Percentiles rank a stretch among this genome's conserved stretches.
These are phyloP conservation scores for Ceratobasidium sp. DNA, from an alignment of 1,284 basidiomycete genomes.

Conservation along the genomic window DNA sequence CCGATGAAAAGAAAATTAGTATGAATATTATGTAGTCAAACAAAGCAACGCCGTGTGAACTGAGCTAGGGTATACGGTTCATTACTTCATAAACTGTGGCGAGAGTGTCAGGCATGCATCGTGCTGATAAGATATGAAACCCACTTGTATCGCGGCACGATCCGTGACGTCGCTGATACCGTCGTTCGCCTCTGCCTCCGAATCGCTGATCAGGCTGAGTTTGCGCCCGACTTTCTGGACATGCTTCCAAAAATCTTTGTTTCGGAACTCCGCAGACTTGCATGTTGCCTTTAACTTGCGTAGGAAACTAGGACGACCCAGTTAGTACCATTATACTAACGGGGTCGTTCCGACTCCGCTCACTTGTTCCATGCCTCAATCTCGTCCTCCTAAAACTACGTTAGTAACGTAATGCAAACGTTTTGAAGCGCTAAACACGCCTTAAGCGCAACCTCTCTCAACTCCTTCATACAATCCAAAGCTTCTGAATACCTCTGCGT, in stretches of 20 bases:
- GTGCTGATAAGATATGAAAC: neutral
- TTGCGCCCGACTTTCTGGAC: conserved; percentile 62
- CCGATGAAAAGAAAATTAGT: conserved; percentile 16
- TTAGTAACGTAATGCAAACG: neutral
- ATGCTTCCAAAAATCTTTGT: conserved; percentile 70
- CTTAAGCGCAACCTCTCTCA: conserved; percentile 73
- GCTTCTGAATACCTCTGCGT: conserved; percentile 71
- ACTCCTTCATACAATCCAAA: conserved; percentile 72
- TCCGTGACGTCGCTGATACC: conserved; percentile 42
- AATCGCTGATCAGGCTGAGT: conserved; percentile 69
- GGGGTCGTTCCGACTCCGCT: conserved; percentile 49
- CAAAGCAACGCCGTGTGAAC: neutral
- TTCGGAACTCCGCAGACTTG: conserved; percentile 61
- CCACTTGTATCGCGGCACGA: conserved; percentile 33
- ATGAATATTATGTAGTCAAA: conserved; percentile 31
- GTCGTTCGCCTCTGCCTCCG: conserved; percentile 61
- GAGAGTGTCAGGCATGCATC: neutral
- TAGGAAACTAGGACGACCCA: conserved; percentile 63
- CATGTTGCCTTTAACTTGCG: conserved; percentile 66
- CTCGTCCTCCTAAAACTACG: conserved; percentile 72
- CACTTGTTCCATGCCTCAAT: conserved; percentile 80
- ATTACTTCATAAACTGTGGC: conserved; percentile 24
- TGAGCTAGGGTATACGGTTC: neutral
- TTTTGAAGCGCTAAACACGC: conserved; percentile 54
- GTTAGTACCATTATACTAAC: neutral